phyloP scores from a whole-genome alignment of 345 rosid species.

The Eucalyptus victrix region DNA sequence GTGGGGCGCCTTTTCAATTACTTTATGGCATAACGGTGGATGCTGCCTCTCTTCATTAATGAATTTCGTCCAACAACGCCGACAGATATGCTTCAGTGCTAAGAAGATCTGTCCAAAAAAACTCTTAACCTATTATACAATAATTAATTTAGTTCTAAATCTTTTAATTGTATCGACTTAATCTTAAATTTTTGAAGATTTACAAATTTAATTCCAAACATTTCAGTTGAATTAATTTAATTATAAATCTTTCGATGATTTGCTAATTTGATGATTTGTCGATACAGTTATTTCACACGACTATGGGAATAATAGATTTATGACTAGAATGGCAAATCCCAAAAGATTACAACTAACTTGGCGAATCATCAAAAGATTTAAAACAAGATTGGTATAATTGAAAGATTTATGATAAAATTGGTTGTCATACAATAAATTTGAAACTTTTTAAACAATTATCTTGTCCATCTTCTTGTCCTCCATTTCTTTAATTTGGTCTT shows the following conservation, averaged over 20 bases:
- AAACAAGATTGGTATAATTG: no score
- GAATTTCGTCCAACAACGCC: neutral
- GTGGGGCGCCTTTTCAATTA: neutral
- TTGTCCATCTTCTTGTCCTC: neutral
- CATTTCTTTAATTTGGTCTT: neutral
- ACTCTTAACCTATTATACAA: no score
- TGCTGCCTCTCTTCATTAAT: neutral
- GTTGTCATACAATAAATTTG: rapidly evolving
- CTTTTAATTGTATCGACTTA: no score
- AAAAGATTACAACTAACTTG: no score
- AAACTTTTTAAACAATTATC: no score
- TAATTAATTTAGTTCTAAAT: rapidly evolving
- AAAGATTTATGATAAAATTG: neutral
- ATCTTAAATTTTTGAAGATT: no score
- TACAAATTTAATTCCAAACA: no score
- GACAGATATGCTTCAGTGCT: neutral
- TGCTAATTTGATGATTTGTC: neutral
- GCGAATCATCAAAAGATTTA: no score
- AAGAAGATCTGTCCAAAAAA: neutral
- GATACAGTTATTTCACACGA: neutral
- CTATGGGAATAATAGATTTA: no score
- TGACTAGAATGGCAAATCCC: neutral
- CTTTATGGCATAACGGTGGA: neutral
- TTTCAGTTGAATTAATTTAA: no score
- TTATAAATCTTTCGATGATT: no score